Evolutionary conservation across 177 flowering plant genomes (phyloP), one percentile per base, ranked within the genome.

Genomic region (Vitis hybrid): DNA sequence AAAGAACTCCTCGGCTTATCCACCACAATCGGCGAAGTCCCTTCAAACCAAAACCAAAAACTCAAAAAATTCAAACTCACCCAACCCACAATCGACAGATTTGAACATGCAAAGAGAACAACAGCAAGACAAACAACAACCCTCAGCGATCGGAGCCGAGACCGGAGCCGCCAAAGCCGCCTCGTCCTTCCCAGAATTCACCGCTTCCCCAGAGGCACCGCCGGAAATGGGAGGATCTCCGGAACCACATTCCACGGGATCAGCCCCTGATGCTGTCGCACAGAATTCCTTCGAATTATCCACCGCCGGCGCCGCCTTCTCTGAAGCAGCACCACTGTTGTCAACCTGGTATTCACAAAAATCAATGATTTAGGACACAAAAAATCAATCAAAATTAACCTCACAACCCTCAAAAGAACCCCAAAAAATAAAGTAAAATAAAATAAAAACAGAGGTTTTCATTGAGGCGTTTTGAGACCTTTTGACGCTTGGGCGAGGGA

Each of bases 401-500:
- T 11, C 63, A 7, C 14, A 62, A n/a, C 59, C n/a, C 1, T 55
- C 22, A 62, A 47, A 68, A 31, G 31, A 44, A 66, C 17, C 2
- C 20, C 44, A 19, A 76, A 18, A 52, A 13, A 50, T 22, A 50
- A 73, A 68, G 66, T 67, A 33, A 65, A 31, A 13, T 24, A 62
- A 77, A 66, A 24, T 1, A 52, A 14, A 49, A 15, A 54, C 7
- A 33, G 1, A 31, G 3, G 50, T 4, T 33, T 24, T 6, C 0
- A 33, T 22, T 31, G 24, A 15, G 10, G 52, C 9, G 13, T 19
- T 12, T 13, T 19, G 71, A 13, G 6, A 88, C 98, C 98, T 94
- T 92, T 15, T 71, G 89, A 19, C 98, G 89, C 76, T 90, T 92
- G 2, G 97, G 92, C 0, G 98, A 90, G 4, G 94, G 77, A 59